phyloP scores from a whole-genome alignment of 208 protist species.

The Naegleria gruberi region DNA sequence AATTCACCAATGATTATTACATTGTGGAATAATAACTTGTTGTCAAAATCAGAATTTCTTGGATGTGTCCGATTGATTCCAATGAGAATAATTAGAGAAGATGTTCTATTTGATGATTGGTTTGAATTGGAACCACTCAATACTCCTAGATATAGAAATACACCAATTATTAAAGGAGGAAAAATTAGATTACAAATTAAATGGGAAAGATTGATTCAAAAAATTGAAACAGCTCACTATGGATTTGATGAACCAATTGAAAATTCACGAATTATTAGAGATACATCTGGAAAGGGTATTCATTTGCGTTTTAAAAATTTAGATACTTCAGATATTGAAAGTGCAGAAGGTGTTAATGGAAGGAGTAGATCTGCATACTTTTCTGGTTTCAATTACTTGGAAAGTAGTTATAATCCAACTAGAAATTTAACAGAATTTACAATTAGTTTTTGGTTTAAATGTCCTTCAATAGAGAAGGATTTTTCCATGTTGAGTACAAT shows the following conservation, averaged over 20 bases:
- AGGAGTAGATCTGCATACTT: background rate
- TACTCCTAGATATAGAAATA: background rate
- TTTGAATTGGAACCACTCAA: background rate
- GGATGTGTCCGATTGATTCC: background rate
- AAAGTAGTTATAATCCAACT: background rate
- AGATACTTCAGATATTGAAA: background rate
- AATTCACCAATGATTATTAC: background rate
- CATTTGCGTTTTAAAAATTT: background rate
- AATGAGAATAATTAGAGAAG: background rate
- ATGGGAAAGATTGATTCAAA: background rate
- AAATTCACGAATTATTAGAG: background rate
- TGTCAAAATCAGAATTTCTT: background rate
- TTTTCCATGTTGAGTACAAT: background rate
- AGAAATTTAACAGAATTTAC: background rate
- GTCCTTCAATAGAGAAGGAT: background rate
- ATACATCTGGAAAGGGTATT: background rate
- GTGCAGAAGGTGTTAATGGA: background rate
- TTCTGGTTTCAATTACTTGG: background rate
- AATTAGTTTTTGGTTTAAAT: background rate
- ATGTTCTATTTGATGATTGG: background rate
- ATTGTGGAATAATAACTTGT: background rate
- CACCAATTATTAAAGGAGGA: background rate
- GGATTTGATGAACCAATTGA: background rate
- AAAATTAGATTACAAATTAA: background rate
- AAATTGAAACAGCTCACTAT: background rate